phyloP scores from a whole-genome alignment of 2,329 filamentous ascomycete genomes.

The Botrytis galanthina region DNA sequence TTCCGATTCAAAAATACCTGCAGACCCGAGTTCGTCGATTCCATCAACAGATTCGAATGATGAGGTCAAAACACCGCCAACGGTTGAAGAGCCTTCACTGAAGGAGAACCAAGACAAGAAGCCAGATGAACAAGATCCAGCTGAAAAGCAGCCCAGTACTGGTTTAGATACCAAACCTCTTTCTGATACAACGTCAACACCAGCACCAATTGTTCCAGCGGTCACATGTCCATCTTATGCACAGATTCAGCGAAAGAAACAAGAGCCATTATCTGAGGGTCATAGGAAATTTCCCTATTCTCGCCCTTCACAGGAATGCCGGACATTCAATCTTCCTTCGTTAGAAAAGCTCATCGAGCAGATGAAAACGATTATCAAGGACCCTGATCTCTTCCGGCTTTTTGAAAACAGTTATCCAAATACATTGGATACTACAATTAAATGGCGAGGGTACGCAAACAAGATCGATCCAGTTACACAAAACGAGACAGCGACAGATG shows the following conservation, averaged over 20 bases:
- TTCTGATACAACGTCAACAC: background rate
- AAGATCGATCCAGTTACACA: slow-evolving; percentile 41
- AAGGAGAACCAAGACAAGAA: slow-evolving; percentile 8
- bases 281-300: slow-evolving; percentile 75
- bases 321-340: slow-evolving; percentile 73
- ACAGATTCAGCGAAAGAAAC: slow-evolving; percentile 27
- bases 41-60: background rate
- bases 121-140: background rate
- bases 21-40: background rate
- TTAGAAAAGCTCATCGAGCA: slow-evolving; percentile 74
- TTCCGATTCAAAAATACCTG: background rate
- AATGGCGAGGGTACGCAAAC: slow-evolving; percentile 61
- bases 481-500: slow-evolving; percentile 43
- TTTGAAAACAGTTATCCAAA: slow-evolving; percentile 74
- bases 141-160: background rate
- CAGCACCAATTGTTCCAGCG: background rate
- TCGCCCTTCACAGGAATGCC: slow-evolving; percentile 70
- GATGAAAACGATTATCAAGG: slow-evolving; percentile 66
- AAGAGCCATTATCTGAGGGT: slow-evolving; percentile 46
- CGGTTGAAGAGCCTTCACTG: background rate
- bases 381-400: slow-evolving; percentile 70
- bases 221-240: slow-evolving; percentile 24
- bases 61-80: background rate
- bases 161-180: background rate
- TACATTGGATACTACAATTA: slow-evolving; percentile 70